phyloP scores from a whole-genome alignment of 2,329 filamentous ascomycete genomes.

The Bimuria novae-zelandiae region DNA sequence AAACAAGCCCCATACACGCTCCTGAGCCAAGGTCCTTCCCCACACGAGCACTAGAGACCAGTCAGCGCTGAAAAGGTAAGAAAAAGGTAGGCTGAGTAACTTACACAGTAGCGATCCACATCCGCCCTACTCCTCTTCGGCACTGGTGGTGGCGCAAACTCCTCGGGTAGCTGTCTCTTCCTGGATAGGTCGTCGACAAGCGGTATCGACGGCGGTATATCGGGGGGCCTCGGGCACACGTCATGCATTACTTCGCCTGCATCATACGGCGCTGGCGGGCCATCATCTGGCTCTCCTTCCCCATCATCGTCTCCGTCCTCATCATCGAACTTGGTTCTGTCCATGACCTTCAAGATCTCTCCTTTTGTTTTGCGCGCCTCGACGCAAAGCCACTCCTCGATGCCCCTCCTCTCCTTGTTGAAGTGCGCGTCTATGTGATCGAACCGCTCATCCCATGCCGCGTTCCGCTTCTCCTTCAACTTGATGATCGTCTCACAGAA shows the following conservation, averaged over 20 bases:
- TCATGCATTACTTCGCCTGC: not conserved
- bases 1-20: constrained; percentile 10
- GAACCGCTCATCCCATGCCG: constrained; percentile 65
- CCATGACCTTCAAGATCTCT: constrained; percentile 24
- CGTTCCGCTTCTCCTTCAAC: constrained; percentile 55
- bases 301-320: constrained; percentile 23
- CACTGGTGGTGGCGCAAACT: not conserved
- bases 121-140: constrained; percentile 5
- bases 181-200: not conserved
- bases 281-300: constrained; percentile 5
- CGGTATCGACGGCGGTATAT: not conserved
- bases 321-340: constrained; percentile 20
- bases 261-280: not conserved
- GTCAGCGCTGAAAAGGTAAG: not conserved
- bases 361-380: constrained; percentile 45
- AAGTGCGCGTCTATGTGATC: constrained; percentile 80
- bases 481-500: constrained; percentile 69
- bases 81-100: not conserved
- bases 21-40: constrained; percentile 8
- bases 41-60: constrained; percentile 8
- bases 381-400: constrained; percentile 61
- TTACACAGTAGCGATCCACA: constrained; percentile 12
- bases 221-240: not conserved
- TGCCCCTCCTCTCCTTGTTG: constrained; percentile 58
- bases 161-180: constrained; percentile 8